Base-by-base conservation (phyloP, 164 flowering plant species). In the Paratinospora sagittata region DNA sequence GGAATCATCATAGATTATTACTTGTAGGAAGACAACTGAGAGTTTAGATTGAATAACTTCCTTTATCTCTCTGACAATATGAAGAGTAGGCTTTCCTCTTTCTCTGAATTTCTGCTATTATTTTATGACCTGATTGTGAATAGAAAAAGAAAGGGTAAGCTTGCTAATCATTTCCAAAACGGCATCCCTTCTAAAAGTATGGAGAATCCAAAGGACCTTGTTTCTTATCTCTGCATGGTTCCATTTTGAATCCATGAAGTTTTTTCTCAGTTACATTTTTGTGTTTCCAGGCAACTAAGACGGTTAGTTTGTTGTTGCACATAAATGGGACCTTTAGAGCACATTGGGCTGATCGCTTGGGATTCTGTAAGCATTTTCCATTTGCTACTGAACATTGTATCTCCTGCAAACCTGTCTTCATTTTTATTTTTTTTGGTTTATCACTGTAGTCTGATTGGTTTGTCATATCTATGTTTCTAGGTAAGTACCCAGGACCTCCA, bases 251-350 rank as follows among this genome's bases (percentile, higher is more conserved):
- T 45, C 66, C 34, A 68, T 68, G 12, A 16, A 62, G 57, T 19
- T 64, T 17, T 63, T 67, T 70, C 63, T 67, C 21, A 73, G 17
- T 19, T 78, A 69, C 62, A 26, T 10, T 71, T 77, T 66, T 72
- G 43, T 23, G 17, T 37, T 78, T 71, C 78, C 83, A 96, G 98
- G 85, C 75, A 63, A 76, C 91, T n/a, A 65, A 67, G 68, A 72
- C 84, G 3, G 83, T 82, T 80, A 81, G 74, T 77, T 81, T 90
- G 70, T 27, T 64, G 36, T 70, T 93, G 84, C 93, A 96, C 78
- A 83, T 83, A 69, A 93, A 93, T 87, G 99, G 98, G 71, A 91
- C 97, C 16, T 93, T 87, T 72, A 83, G 97, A 87, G 90, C 95
- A 78, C 90, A 88, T 70, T 96, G 99, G 99, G 92, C 96, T 76